These are phyloP conservation scores for Teunomyces gatunensis DNA, from an alignment of 805 yeast genomes.

Conservation along the genomic window DNA sequence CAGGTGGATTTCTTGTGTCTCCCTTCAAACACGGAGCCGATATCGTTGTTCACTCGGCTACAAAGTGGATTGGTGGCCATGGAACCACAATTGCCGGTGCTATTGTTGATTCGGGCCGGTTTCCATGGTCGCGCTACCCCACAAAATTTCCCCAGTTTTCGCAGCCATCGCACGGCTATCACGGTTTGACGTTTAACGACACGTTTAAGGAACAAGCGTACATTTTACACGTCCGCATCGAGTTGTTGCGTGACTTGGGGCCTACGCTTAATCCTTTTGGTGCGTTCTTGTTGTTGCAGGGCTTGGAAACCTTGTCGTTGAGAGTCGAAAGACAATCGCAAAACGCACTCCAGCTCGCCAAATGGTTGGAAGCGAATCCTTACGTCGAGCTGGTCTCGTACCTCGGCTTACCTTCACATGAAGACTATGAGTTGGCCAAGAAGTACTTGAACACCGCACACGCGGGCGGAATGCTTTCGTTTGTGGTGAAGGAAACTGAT, in stretches of 20 bases:
- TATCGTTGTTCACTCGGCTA: conserved; percentile 89
- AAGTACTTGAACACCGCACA: conserved; percentile 63
- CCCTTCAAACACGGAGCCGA: conserved; percentile 92
- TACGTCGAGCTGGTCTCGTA: conserved; percentile 89
- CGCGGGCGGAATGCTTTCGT: conserved; percentile 84
- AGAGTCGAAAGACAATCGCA: conserved; percentile 90
- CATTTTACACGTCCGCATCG: conserved; percentile 77
- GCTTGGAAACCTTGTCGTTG: conserved; percentile 89
- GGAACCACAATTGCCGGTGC: conserved; percentile 95
- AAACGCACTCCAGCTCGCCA: conserved; percentile 79
- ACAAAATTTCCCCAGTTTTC: conserved; percentile 89
- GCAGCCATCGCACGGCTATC: conserved; percentile 90
- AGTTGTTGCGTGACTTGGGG: conserved; percentile 88
- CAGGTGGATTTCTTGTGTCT: conserved; percentile 84
- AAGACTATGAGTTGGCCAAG: conserved; percentile 76
- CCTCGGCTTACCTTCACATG: conserved; percentile 80
- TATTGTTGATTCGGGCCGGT: conserved; percentile 85
- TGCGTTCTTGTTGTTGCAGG: conserved; percentile 82
- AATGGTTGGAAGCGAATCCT: conserved; percentile 66
- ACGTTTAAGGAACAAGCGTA: conserved; percentile 79
- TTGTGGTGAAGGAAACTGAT: conserved; percentile 69
- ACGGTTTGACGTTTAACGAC: conserved; percentile 80
- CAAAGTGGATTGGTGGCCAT: conserved; percentile 98
- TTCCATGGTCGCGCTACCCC: conserved; percentile 85
- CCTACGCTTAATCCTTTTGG: conserved; percentile 87